phyloP scores from a whole-genome alignment of 148 eudicot species.

The Vaccinium vitisidaea region DNA sequence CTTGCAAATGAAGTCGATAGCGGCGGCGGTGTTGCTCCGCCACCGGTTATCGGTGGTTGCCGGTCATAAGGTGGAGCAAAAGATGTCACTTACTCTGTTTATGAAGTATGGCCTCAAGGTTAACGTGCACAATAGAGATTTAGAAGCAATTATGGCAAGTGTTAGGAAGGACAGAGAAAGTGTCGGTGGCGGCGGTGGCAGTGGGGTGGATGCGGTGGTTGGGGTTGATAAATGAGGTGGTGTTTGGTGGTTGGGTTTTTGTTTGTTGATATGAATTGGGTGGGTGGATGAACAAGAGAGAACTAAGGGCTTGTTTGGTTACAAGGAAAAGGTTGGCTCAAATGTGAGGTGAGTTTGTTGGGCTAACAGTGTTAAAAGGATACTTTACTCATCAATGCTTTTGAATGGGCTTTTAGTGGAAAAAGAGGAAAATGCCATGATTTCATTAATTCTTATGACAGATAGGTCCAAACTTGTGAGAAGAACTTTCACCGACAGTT shows the following conservation, averaged over 20 bases:
- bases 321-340: neutral
- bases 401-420: neutral
- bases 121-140: constrained; percentile 58
- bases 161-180: constrained; percentile 18
- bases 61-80: constrained; percentile 82
- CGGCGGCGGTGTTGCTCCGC: constrained; percentile 72
- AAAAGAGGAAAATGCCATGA: neutral
- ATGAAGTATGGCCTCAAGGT: constrained; percentile 89
- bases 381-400: neutral
- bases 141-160: constrained; percentile 29
- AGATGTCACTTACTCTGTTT: constrained; percentile 87
- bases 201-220: constrained; percentile 15
- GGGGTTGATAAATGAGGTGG: neutral
- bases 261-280: neutral
- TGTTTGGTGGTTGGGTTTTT: neutral
- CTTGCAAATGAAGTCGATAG: constrained; percentile 86
- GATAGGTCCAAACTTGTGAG: neutral
- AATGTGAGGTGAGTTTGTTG: constrained; percentile 11
- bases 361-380: neutral
- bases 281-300: neutral
- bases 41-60: constrained; percentile 50
- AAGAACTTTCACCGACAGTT: constrained; percentile 1
- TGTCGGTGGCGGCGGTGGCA: constrained; percentile 20
- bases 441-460: constrained; percentile 11
- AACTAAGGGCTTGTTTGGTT: neutral